A percentile compares a stretch with the other conserved stretches of the same genome.
phyloP scores from a whole-genome alignment of 257 asterid species.

The Solanum medicagineum region DNA sequence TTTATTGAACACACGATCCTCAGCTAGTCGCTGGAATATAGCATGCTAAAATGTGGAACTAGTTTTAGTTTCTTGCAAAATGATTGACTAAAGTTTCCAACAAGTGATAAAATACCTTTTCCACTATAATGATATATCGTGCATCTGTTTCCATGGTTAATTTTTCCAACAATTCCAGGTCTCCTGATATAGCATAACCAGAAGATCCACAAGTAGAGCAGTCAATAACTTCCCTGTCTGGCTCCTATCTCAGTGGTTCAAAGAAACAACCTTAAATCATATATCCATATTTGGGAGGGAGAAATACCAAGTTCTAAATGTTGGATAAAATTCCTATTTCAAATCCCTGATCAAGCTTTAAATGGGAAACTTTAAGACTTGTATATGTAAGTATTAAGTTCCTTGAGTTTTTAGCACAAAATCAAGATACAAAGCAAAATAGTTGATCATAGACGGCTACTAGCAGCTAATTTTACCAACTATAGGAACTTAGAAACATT shows the following conservation, averaged over 20 bases:
- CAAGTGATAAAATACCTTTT: constrained; percentile 45
- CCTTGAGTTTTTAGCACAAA: background rate
- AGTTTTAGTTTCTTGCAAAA: constrained; percentile 8
- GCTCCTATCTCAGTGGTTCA: constrained; percentile 42
- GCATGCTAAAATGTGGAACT: constrained; percentile 57
- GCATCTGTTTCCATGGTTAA: constrained; percentile 74
- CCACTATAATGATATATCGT: constrained; percentile 74
- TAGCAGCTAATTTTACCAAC: background rate
- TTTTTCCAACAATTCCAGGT: constrained; percentile 49
- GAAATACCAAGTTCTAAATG: background rate
- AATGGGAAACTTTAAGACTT: background rate
- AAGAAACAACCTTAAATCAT: background rate
- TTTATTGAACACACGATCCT: constrained; percentile 69
- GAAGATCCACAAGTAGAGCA: constrained; percentile 82
- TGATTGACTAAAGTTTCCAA: background rate
- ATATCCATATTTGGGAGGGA: background rate
- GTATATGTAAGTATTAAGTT: background rate
- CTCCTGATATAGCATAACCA: constrained; percentile 85
- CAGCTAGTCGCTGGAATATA: constrained; percentile 87
- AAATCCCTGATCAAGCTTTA: background rate
- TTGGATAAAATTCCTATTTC: background rate
- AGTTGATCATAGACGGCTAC: background rate
- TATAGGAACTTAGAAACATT: background rate
- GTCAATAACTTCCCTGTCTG: constrained; percentile 56
- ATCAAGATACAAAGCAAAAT: background rate